phyloP scores from a whole-genome alignment of 441 rosid genomes.

The Jatropha multifida region DNA sequence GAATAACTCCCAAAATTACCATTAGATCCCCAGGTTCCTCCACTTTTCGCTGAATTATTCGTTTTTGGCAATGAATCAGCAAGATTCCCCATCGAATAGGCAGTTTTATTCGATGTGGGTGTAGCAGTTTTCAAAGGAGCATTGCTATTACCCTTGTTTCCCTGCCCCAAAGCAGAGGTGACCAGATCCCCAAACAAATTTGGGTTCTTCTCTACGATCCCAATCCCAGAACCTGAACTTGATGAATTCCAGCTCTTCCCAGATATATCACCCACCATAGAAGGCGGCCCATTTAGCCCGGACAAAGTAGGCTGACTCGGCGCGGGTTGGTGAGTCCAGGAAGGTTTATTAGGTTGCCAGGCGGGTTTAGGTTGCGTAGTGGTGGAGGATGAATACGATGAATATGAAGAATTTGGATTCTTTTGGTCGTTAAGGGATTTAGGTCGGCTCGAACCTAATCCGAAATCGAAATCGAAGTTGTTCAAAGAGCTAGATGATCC shows the following conservation, averaged over 20 bases:
- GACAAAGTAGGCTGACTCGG: constrained; percentile 42
- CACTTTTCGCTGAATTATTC: constrained; percentile 33
- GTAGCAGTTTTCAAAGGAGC: constrained; percentile 67
- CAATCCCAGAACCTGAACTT: constrained; percentile 51
- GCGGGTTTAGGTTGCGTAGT: constrained; percentile 59
- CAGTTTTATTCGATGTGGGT: constrained; percentile 37
- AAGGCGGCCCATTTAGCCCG: constrained; percentile 51
- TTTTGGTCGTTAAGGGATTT: constrained; percentile 65
- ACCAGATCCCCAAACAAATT: constrained; percentile 87
- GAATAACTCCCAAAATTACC: constrained; percentile 35
- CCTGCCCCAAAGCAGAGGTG: constrained; percentile 73
- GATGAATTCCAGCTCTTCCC: constrained; percentile 87
- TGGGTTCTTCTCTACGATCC: constrained; percentile 64
- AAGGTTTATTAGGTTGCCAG: constrained; percentile 71
- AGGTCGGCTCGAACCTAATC: constrained; percentile 64
- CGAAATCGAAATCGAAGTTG: constrained; percentile 75
- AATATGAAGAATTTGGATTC: constrained; percentile 42
- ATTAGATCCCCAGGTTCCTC: constrained; percentile 51
- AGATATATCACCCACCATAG: constrained; percentile 88
- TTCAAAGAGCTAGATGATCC: constrained; percentile 51
- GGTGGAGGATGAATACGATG: constrained; percentile 44
- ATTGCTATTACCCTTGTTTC: constrained; percentile 41
- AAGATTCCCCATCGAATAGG: constrained; percentile 76
- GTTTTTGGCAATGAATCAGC: constrained; percentile 76
- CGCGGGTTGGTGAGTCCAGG: constrained; percentile 88